These are phyloP conservation scores for Candida broadrunensis DNA, from an alignment of 805 yeast genomes.

Conservation along the genomic window DNA sequence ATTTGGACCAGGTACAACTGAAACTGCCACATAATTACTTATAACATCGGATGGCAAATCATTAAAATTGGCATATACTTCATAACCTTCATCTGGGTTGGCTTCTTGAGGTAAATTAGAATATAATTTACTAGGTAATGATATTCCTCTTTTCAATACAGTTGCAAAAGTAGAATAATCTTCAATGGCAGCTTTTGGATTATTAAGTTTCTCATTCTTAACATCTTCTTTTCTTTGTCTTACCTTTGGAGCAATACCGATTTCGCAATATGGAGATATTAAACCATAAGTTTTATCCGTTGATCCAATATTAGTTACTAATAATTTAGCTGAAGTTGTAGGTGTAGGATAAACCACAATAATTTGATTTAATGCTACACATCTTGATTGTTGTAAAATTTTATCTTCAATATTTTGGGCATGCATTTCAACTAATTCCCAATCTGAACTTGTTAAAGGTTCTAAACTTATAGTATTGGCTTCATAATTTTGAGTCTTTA, in stretches of 20 bases:
- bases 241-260: slow-evolving; percentile 69
- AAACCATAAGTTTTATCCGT: slow-evolving; percentile 45
- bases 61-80: slow-evolving; percentile 45
- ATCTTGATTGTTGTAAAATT: slow-evolving; percentile 76
- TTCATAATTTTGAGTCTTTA: slow-evolving; percentile 48
- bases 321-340: slow-evolving; percentile 59
- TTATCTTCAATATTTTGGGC: slow-evolving; percentile 73
- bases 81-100: slow-evolving; percentile 25
- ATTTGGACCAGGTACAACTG: slow-evolving; percentile 51
- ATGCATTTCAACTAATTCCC: slow-evolving; percentile 87
- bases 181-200: slow-evolving; percentile 20
- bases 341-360: slow-evolving; percentile 67
- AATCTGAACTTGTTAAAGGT: slow-evolving; percentile 74
- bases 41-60: slow-evolving; percentile 21
- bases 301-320: slow-evolving; percentile 42
- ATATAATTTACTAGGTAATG: slow-evolving; percentile 51
- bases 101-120: slow-evolving; percentile 12
- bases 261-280: slow-evolving; percentile 62
- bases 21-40: slow-evolving; percentile 47
- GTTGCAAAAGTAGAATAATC: slow-evolving; percentile 27
- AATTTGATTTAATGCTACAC: slow-evolving; percentile 57
- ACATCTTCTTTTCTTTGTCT: slow-evolving; percentile 21
- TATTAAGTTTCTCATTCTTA: slow-evolving; percentile 21
- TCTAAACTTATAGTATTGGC: slow-evolving; percentile 69
- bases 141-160: slow-evolving; percentile 49